A percentile compares a stretch with the other conserved stretches of the same genome.
Evolutionary conservation across 345 rosid genomes (phyloP).

Genomic region (Gossypium mustelinum): DNA sequence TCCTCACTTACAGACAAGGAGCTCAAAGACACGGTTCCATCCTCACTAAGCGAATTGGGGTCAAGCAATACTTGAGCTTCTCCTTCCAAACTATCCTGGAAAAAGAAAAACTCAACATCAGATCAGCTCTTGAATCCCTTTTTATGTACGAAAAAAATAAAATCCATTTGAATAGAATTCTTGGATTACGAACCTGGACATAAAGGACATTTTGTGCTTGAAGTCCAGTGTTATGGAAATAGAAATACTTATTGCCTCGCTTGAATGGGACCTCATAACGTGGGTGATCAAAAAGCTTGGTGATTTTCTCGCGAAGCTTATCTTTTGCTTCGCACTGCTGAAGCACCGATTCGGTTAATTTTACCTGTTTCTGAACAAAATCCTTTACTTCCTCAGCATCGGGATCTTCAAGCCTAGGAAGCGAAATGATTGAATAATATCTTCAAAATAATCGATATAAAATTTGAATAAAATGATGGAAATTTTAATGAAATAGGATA

Average conservation of each 20-base stretch:
- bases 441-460: background rate
- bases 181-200: conserved; percentile 49
- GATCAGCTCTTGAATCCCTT: background rate
- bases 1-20: conserved; percentile 63
- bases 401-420: conserved; percentile 89
- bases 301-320: conserved; percentile 60
- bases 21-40: conserved; percentile 76
- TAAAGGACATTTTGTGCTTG: conserved; percentile 80
- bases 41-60: conserved; percentile 78
- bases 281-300: conserved; percentile 72
- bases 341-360: conserved; percentile 56
- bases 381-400: conserved; percentile 76
- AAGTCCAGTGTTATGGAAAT: conserved; percentile 80
- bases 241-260: conserved; percentile 64
- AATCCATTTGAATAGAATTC: background rate
- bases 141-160: background rate
- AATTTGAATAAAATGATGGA: background rate
- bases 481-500: conserved; percentile 10
- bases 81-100: conserved; percentile 71
- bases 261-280: conserved; percentile 68
- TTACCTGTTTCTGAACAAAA: conserved; percentile 68
- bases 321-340: conserved; percentile 54
- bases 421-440: background rate
- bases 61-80: conserved; percentile 76
- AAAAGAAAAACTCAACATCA: background rate